phyloP scores from a whole-genome alignment of 257 asterid genomes.

The Thymus mandschuricus region DNA sequence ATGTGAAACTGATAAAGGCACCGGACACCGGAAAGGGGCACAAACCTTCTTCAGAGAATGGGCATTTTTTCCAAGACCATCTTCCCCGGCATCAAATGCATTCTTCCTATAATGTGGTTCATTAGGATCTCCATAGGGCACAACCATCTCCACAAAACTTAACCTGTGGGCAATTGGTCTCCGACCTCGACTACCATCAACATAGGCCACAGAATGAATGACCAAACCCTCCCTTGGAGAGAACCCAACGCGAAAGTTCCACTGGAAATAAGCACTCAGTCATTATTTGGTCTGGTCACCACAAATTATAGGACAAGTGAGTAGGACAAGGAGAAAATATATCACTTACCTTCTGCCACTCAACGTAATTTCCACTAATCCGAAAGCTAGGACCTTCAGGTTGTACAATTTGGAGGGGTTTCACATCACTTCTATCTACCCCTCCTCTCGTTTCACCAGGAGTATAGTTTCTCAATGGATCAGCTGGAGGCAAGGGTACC shows the following conservation, averaged over 20 bases:
- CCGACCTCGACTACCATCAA: conserved; percentile 96
- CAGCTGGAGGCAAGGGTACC: conserved; percentile 95
- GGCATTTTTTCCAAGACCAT: conserved; percentile 96
- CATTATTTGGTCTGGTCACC: conserved; percentile 9
- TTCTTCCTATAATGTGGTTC: conserved; percentile 96
- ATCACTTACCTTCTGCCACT: conserved; percentile 88
- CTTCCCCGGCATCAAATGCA: conserved; percentile 99
- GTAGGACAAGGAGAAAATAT: conserved; percentile 13
- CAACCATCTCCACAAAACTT: conserved; percentile 99
- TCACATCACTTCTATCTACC: conserved; percentile 93
- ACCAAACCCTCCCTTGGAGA: conserved; percentile 98
- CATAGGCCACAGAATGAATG: conserved; percentile 94
- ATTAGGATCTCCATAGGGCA: conserved; percentile 98
- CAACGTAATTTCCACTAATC: conserved; percentile 73
- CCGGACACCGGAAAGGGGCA: conserved; percentile 32
- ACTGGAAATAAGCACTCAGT: conserved; percentile 55
- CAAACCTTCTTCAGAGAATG: conserved; percentile 97
- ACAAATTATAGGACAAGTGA: background rate
- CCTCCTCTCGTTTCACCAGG: conserved; percentile 97
- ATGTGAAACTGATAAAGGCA: conserved; percentile 21
- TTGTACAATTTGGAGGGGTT: conserved; percentile 82
- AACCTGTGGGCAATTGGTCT: conserved; percentile 95
- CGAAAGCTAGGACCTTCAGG: conserved; percentile 99
- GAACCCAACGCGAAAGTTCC: conserved; percentile 96
- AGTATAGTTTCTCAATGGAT: conserved; percentile 91